Evolutionary conservation across 352 stramenopile genomes (phyloP).

Genomic region (Elongisporangium undulatum): DNA sequence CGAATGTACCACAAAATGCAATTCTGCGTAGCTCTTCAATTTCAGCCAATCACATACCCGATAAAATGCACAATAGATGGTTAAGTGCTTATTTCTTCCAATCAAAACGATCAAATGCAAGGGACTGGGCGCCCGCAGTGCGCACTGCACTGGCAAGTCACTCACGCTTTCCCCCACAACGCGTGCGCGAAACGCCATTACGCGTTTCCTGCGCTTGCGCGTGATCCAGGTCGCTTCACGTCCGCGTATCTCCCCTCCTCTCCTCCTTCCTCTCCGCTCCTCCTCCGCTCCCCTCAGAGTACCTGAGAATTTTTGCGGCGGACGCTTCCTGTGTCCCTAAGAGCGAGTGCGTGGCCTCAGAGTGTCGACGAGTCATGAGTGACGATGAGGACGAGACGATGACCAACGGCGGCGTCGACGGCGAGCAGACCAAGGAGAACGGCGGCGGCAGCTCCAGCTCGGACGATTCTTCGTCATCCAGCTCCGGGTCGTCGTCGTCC

Average conservation of each 20-base stretch:
- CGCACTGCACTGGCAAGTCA: neutral
- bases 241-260: neutral
- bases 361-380: conserved; percentile 18
- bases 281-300: neutral
- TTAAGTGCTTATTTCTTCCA: neutral
- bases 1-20: neutral
- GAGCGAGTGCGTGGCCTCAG: neutral
- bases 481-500: conserved; percentile 62
- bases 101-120: neutral
- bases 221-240: neutral
- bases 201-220: neutral
- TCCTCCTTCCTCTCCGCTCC: neutral
- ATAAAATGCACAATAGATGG: neutral
- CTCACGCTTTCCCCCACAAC: neutral
- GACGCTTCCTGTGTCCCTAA: neutral
- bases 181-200: neutral
- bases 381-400: conserved; percentile 20
- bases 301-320: neutral
- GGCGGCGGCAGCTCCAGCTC: conserved; percentile 52
- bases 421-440: conserved; percentile 37
- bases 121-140: neutral
- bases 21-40: neutral
- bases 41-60: conserved; percentile 2
- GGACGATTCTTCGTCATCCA: conserved; percentile 74
- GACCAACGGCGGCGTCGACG: conserved; percentile 2